phyloP scores from a whole-genome alignment of 495 filamentous ascomycete genomes.

The Podospora anserina region DNA sequence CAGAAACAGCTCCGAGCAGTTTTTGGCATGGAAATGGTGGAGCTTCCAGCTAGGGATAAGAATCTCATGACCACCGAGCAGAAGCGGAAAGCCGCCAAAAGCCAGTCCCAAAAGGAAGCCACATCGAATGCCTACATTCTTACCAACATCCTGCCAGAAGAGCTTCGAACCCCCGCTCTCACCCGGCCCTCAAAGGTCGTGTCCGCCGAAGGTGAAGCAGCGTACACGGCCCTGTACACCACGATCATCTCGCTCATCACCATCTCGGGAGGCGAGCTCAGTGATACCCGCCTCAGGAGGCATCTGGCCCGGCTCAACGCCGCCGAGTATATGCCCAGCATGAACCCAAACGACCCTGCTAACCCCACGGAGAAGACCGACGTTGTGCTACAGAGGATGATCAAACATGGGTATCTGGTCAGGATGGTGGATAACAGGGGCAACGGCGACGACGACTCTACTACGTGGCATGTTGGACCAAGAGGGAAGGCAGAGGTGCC shows the following conservation, averaged over 20 bases:
- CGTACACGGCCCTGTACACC: slow-evolving; percentile 77
- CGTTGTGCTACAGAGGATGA: slow-evolving; percentile 66
- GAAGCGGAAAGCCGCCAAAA: slow-evolving; percentile 58
- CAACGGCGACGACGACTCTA: slow-evolving; percentile 62
- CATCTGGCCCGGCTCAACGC: slow-evolving; percentile 75
- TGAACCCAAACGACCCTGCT: slow-evolving; percentile 52
- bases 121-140: slow-evolving; percentile 73
- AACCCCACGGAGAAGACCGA: slow-evolving; percentile 68
- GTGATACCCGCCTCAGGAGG: slow-evolving; percentile 67
- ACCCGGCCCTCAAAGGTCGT: slow-evolving; percentile 65
- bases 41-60: slow-evolving; percentile 78
- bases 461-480: slow-evolving; percentile 76
- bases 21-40: slow-evolving; percentile 85
- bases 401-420: slow-evolving; percentile 78
- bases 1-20: slow-evolving; percentile 59
- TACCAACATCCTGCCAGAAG: slow-evolving; percentile 61
- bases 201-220: slow-evolving; percentile 61
- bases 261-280: slow-evolving; percentile 63
- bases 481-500: slow-evolving; percentile 85
- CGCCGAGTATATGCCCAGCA: slow-evolving; percentile 58
- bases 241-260: slow-evolving; percentile 74
- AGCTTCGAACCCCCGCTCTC: slow-evolving; percentile 62
- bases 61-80: slow-evolving; percentile 75
- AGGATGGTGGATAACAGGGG: slow-evolving; percentile 61
- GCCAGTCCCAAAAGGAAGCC: slow-evolving; percentile 40